Evolutionary conservation across 208 protist species (phyloP), one percentile per base, ranked within the genome.

Genomic region (Tritrichomonas foetus): DNA sequence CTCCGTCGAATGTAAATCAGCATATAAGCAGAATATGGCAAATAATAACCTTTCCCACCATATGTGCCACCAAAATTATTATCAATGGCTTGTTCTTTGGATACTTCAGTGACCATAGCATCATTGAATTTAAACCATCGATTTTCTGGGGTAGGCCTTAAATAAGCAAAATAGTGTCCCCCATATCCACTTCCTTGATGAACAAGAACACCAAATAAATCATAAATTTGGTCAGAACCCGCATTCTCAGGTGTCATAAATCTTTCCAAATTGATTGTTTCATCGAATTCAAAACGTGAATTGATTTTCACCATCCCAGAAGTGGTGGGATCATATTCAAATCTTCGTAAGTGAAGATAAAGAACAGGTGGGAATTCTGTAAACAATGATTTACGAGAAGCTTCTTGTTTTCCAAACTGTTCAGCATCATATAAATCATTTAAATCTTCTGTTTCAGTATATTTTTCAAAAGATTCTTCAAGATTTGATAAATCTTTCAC

Each of bases 321-420:
- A 16, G 53, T 93, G n/a, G 94, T 39, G 57, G 94, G 95, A 93
- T 98, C 97, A 94, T 98, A 98, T 82, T 97, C 97, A 93, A 97
- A 98, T 39, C 97, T 95, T 92, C 97, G 97, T 11, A 98, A 95
- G 61, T 98, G 97, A n/a, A 98, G 74, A 84, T 97, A 95, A 41
- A 98, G 94, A 8, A 98, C 96, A 39, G 96, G 97, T 16, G 97
- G 97, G 27, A 97, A 95, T 64, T 80, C 94, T 39, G 94, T 82
- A 94, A 98, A 98, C n/a, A 78, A 66, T 41, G 94, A 92, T 47
- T 97, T 97, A 66, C 97, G 97, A 66, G 96, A 95, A 22, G 97
- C 97, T 66, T 97, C 96, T 94, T 96, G 94, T 93, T 97, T 95
- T 61, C 97, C 97, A 93, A 96, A 94, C 27, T 93, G 94, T 36